Conservation (phyloP, 78 protist species). For the Dictyostelium discoideum region dicty_2.7 NC_007090.3:2554001-2554500, state of each 20-base stretch:
- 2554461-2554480: conserved; percentile 22
- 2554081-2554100: conserved; percentile 14
- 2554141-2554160: conserved; percentile 23
- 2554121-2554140: conserved; percentile 71
- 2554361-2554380: conserved; percentile 35
- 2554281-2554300: conserved; percentile 62
- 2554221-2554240: conserved; percentile 77
- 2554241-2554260: conserved; percentile 69
- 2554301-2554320: conserved; percentile 3
- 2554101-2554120: conserved; percentile 58
- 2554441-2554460: conserved; percentile 2
- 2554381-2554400: background rate
- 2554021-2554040: conserved; percentile 67
- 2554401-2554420: conserved; percentile 24
- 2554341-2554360: conserved; percentile 25
- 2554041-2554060: conserved; percentile 68
- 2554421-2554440: background rate
- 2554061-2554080: conserved; percentile 65
- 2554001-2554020: conserved; percentile 47
- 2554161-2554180: conserved; percentile 21
- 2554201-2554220: conserved; percentile 59
- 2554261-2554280: conserved; percentile 61
- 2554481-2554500: conserved; percentile 46
- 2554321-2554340: conserved; percentile 38
- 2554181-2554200: conserved; percentile 49